These are phyloP conservation scores for Gossypium davidsonii DNA, from an alignment of 441 rosid genomes.

Conservation along the genomic window DNA sequence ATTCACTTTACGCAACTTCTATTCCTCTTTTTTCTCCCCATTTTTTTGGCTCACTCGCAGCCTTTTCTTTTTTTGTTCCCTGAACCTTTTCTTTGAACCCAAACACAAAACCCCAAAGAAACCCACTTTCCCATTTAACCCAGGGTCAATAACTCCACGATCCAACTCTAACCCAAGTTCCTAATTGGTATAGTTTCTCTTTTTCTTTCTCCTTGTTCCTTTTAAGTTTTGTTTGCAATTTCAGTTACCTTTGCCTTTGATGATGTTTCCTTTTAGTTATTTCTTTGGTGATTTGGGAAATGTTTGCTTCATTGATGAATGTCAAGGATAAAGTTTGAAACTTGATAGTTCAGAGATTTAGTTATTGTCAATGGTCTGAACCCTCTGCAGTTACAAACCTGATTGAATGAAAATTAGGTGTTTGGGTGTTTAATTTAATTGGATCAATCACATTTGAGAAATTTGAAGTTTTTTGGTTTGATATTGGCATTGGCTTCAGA, in stretches of 20 bases:
- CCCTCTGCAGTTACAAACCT: not conserved
- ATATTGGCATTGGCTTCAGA: not conserved
- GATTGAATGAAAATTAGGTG: not conserved
- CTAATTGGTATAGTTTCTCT: not conserved
- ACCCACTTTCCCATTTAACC: constrained; percentile 1
- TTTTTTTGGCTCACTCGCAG: not conserved
- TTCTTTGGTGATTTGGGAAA: not conserved
- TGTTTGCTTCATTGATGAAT: constrained; percentile 6
- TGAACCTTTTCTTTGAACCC: not conserved
- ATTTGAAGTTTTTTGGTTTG: not conserved
- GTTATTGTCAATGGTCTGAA: not conserved
- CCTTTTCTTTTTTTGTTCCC: not conserved
- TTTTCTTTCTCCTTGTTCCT: not conserved
- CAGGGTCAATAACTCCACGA: not conserved
- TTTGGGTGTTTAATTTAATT: not conserved
- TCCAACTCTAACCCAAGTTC: not conserved
- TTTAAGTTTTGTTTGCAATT: not conserved
- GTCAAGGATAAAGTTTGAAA: not conserved
- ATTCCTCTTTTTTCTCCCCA: not conserved
- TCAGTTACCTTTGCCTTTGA: not conserved
- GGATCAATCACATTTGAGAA: not conserved
- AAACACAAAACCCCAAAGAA: not conserved
- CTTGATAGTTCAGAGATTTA: not conserved
- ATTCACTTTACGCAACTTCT: not conserved
- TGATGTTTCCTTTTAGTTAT: not conserved